Evolutionary conservation across 2,329 filamentous ascomycete genomes (phyloP).

Genomic region (Aspergillus sp.): DNA sequence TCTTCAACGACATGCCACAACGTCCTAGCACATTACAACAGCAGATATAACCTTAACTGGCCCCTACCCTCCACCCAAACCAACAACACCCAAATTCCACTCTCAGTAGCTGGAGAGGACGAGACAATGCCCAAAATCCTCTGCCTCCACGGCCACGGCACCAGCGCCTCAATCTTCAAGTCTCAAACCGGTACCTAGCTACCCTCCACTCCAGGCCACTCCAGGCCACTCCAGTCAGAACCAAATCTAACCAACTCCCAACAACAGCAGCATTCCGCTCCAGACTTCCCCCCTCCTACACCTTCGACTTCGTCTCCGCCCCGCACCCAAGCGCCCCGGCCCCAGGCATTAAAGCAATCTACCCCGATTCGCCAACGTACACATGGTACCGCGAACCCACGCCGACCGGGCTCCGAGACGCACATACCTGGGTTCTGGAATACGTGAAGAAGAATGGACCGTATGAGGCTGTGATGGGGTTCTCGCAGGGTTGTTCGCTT

Average conservation of each 20-base stretch:
- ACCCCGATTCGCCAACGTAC: neutral
- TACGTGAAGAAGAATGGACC: neutral
- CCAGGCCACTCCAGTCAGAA: neutral
- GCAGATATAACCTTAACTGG: no score
- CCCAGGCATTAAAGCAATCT: neutral
- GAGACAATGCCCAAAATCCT: neutral
- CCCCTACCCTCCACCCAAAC: no score
- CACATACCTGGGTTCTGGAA: neutral
- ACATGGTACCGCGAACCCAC: neutral
- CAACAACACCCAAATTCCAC: no score
- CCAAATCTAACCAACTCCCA: neutral
- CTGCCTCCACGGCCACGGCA: constrained; percentile 6
- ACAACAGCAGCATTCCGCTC: constrained; percentile 1
- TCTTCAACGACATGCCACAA: no score
- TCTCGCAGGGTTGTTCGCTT: constrained; percentile 1
- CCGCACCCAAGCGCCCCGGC: neutral
- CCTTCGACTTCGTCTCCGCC: constrained; percentile 1
- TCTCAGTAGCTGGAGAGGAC: no score
- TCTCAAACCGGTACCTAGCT: neutral
- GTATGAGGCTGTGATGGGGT: neutral
- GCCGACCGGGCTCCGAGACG: neutral
- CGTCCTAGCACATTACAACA: no score
- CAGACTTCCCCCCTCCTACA: neutral
- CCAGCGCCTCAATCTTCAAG: constrained; percentile 1
- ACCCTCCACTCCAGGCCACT: neutral